Conservation (phyloP, 306 rosid genomes). For the Corylus americana region DNA sequence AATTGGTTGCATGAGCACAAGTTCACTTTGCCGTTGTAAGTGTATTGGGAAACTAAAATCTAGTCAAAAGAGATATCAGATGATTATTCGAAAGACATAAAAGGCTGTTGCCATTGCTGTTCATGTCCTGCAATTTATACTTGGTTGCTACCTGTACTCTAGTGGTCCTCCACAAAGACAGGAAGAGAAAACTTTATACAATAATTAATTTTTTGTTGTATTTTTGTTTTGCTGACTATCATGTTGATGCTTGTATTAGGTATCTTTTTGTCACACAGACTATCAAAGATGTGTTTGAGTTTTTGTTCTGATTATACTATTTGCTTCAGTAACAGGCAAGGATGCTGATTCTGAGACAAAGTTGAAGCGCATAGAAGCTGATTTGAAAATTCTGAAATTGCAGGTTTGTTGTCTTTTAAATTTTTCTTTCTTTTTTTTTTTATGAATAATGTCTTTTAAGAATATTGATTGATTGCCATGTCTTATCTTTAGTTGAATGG, state of each 20-base stretch:
- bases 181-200: background rate
- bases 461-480: slow-evolving; percentile 21
- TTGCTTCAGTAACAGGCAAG: slow-evolving; percentile 47
- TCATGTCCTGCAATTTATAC: background rate
- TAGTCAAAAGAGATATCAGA: background rate
- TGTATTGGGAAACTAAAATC: background rate
- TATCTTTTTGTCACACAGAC: background rate
- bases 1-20: too few species aligned
- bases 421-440: too few species aligned
- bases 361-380: slow-evolving; percentile 87
- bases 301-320: slow-evolving; percentile 10
- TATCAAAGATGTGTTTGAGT: background rate
- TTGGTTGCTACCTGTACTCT: background rate
- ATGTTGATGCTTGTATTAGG: background rate
- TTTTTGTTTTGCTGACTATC: background rate
- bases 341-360: slow-evolving; percentile 59
- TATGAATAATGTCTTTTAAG: too few species aligned
- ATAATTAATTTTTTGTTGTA: background rate
- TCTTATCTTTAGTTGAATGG: slow-evolving; percentile 7
- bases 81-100: background rate
- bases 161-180: background rate
- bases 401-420: slow-evolving; percentile 53
- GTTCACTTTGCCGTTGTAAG: background rate
- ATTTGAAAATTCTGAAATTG: slow-evolving; percentile 80
- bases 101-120: background rate